Conservation (phyloP, 495 filamentous ascomycete species). For the Talaromyces liani region DNA sequence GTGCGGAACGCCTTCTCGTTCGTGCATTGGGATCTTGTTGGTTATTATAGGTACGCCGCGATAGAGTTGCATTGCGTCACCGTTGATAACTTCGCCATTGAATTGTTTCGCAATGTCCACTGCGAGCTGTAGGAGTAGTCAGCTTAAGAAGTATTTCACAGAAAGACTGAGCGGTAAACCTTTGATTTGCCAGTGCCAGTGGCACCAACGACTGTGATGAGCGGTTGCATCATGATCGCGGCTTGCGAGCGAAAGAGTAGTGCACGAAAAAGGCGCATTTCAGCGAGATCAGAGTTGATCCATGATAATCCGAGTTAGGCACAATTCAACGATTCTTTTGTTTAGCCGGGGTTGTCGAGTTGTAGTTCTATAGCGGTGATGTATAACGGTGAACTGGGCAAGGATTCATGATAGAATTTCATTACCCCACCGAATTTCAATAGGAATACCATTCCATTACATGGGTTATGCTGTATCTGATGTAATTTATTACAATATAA, state of each 20-base stretch:
- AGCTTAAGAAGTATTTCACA: constrained; percentile 10
- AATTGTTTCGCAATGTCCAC: constrained; percentile 76
- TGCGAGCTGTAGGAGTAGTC: constrained; percentile 59
- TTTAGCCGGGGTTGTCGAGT: too few relatives aligned
- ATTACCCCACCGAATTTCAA: background rate
- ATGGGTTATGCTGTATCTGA: background rate
- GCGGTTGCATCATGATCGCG: constrained; percentile 44
- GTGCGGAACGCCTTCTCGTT: constrained; percentile 78
- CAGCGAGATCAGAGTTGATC: background rate
- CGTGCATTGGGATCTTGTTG: constrained; percentile 73
- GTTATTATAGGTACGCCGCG: constrained; percentile 88
- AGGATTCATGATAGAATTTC: background rate
- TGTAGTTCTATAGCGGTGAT: too few relatives aligned
- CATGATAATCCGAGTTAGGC: background rate
- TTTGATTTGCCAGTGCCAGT: constrained; percentile 99
- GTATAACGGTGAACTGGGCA: background rate
- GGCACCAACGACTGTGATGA: constrained; percentile 82
- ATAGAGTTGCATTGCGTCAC: constrained; percentile 99
- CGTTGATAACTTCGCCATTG: constrained; percentile 95
- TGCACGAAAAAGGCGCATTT: constrained; percentile 21
- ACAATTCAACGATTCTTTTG: background rate
- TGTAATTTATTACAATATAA: background rate
- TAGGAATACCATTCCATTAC: background rate
- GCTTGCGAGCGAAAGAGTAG: constrained; percentile 12
- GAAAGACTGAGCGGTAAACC: constrained; percentile 37